phyloP scores from a whole-genome alignment of 2,329 filamentous ascomycete species.

The Amauroascus niger region DNA sequence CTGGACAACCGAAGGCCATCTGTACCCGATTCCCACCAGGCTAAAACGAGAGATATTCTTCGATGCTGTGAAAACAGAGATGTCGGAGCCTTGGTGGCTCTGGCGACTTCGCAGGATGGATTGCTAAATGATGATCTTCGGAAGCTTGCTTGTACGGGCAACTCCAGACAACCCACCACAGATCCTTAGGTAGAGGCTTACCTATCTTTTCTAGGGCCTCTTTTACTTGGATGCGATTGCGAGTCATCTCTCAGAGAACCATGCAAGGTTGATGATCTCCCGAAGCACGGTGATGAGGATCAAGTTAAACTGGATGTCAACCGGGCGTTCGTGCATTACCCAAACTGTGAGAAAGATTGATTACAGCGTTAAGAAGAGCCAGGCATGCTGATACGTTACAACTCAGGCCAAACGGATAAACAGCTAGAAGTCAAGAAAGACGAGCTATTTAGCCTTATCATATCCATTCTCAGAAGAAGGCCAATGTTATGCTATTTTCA shows the following conservation, averaged over 20 bases:
- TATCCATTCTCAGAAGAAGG: slow-evolving; percentile 65
- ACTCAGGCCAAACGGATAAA: slow-evolving; percentile 56
- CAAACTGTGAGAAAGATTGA: slow-evolving; percentile 52
- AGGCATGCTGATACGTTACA: background rate
- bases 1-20: background rate
- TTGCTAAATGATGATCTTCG: slow-evolving; percentile 60
- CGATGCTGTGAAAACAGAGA: slow-evolving; percentile 53
- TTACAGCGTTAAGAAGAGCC: background rate
- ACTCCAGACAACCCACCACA: background rate
- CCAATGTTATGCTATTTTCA: slow-evolving; percentile 92
- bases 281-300: slow-evolving; percentile 73
- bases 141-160: slow-evolving; percentile 61
- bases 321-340: slow-evolving; percentile 96
- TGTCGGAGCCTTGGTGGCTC: slow-evolving; percentile 45
- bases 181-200: background rate
- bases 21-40: background rate
- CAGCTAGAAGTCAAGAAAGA: slow-evolving; percentile 62
- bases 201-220: slow-evolving; percentile 30
- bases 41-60: slow-evolving; percentile 43
- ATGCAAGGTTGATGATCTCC: slow-evolving; percentile 39
- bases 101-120: slow-evolving; percentile 57
- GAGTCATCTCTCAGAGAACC: slow-evolving; percentile 13
- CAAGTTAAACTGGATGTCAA: slow-evolving; percentile 90
- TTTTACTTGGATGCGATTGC: slow-evolving; percentile 38
- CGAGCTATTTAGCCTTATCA: slow-evolving; percentile 72